These are phyloP conservation scores for Agrostemma githago DNA, from an alignment of 148 eudicot species.

Conservation along the genomic window DNA sequence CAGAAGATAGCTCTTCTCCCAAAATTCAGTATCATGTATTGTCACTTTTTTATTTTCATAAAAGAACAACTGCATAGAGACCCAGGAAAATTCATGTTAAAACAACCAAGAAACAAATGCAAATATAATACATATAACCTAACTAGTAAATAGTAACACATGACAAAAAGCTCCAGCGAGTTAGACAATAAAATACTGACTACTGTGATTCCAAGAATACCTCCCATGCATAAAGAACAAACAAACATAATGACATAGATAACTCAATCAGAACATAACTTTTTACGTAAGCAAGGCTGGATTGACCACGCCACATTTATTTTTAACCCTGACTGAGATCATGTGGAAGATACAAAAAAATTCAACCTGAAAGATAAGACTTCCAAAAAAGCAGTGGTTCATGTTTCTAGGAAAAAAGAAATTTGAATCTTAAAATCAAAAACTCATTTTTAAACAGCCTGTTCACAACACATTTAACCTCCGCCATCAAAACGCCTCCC, in stretches of 20 bases:
- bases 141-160: background rate
- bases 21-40: slow-evolving; percentile 76
- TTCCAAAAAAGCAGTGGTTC: background rate
- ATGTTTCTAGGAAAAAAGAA: background rate
- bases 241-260: background rate
- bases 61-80: slow-evolving; percentile 69
- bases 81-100: background rate
- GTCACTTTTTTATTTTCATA: slow-evolving; percentile 70
- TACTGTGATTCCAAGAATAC: background rate
- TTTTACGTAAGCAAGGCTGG: background rate
- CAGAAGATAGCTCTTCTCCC: slow-evolving; percentile 83
- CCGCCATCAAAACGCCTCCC: background rate
- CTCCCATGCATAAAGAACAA: background rate
- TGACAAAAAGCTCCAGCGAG: background rate
- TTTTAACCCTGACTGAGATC: background rate
- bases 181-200: background rate
- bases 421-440: background rate
- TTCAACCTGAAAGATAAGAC: background rate
- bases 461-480: background rate
- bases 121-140: background rate
- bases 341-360: background rate
- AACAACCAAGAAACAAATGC: background rate
- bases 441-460: background rate
- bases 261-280: background rate
- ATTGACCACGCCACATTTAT: background rate